These are phyloP conservation scores for Kitagawia praeruptora DNA, from an alignment of 129 eudicot species.

Conservation along the genomic window DNA sequence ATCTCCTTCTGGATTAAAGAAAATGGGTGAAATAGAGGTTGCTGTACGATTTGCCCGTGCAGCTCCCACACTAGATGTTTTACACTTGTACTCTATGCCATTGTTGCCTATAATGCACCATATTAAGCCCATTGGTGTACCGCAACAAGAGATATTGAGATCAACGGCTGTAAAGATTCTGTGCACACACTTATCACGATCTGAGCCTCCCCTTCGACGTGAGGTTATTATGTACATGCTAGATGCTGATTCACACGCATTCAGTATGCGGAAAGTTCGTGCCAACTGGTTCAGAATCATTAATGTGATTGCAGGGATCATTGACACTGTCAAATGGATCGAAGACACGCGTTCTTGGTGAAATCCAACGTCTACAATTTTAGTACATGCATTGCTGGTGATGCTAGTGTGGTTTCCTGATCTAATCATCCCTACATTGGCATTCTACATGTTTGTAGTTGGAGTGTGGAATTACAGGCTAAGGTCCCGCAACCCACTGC, in stretches of 20 bases:
- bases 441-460: conserved; percentile 65
- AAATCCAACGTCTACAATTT: conserved; percentile 71
- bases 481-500: conserved; percentile 40
- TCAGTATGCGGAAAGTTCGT: conserved; percentile 92
- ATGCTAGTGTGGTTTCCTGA: conserved; percentile 98
- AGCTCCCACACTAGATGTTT: conserved; percentile 60
- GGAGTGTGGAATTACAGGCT: conserved; percentile 88
- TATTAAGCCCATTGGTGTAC: conserved; percentile 64
- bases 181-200: conserved; percentile 59
- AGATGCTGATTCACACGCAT: conserved; percentile 67
- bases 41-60: conserved; percentile 63
- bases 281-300: conserved; percentile 83
- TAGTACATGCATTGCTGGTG: conserved; percentile 81
- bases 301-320: conserved; percentile 64
- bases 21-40: conserved; percentile 86
- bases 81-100: conserved; percentile 73
- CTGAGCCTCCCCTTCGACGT: conserved; percentile 84
- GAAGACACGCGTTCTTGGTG: conserved; percentile 80
- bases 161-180: conserved; percentile 55
- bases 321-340: conserved; percentile 66
- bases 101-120: conserved; percentile 84
- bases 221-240: conserved; percentile 77
- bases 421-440: conserved; percentile 64
- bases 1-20: conserved; percentile 59
- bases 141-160: conserved; percentile 75